Base-by-base conservation (phyloP, 139 green algal genomes). In the Dunaliella primolecta region DNA sequence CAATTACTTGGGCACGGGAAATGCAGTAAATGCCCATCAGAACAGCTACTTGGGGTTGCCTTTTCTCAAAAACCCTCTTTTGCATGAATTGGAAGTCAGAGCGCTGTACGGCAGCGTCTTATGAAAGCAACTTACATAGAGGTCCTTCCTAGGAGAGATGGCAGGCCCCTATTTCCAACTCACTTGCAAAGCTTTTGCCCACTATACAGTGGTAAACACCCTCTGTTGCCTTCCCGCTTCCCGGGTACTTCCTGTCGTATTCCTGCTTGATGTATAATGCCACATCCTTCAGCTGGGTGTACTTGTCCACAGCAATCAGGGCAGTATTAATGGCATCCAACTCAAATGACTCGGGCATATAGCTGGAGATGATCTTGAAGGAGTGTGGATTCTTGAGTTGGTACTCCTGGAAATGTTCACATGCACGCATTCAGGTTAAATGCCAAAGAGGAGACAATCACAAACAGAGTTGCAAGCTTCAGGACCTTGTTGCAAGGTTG, bases 121-220 rank as follows among this genome's bases (percentile, higher is more conserved):
- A n/a, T n/a, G n/a, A n/a, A n/a, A n/a, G n/a, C n/a, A n/a, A n/a
- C n/a, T n/a, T n/a, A n/a, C n/a, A n/a, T n/a, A n/a, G n/a, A n/a
- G n/a, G n/a, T n/a, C n/a, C n/a, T n/a, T n/a, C n/a, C n/a, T n/a
- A n/a, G n/a, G n/a, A n/a, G n/a, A n/a, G n/a, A n/a, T n/a, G n/a
- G n/a, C n/a, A n/a, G n/a, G n/a, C n/a, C n/a, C n/a, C n/a, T n/a
- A n/a, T n/a, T n/a, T n/a, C 3, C 71, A 0, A 90, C 92, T 89
- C 55, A 95, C 92, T 93, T 80, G 93, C 94, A 84, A 95, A 97
- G 79, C 87, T 90, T 24, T 94, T 94, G 21, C 94, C 94, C 23
- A 93, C 91, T 3, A 94, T 88, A 74, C 91, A 94, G 87, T 97
- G 93, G 85, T 95, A 97, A 21, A 96, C 94, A 1, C 94, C 94